Conservation (phyloP, 768 basidiomycete species). For the Suillus placidus region DNA sequence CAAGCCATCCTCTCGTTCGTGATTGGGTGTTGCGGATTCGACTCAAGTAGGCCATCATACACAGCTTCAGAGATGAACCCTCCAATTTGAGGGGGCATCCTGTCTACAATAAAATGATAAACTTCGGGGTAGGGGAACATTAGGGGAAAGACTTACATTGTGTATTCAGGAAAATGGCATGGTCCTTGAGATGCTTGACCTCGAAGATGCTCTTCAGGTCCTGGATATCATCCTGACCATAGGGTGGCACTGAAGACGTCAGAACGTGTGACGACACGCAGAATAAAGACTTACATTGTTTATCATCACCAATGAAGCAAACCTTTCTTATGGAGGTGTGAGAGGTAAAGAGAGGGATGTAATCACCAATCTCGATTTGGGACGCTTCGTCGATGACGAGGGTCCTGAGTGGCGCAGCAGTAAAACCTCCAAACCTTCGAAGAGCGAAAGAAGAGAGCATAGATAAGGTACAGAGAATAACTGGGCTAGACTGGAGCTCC, state of each 20-base stretch:
- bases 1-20: slow-evolving; percentile 49
- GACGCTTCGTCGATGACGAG: slow-evolving; percentile 68
- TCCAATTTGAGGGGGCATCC: slow-evolving; percentile 84
- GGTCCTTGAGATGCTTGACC: slow-evolving; percentile 54
- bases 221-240: slow-evolving; percentile 69
- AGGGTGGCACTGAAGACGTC: slow-evolving; percentile 66
- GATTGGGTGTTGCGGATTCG: slow-evolving; percentile 52
- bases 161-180: slow-evolving; percentile 61
- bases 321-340: slow-evolving; percentile 47
- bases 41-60: slow-evolving; percentile 64
- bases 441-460: slow-evolving; percentile 60
- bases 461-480: slow-evolving; percentile 75
- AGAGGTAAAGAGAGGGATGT: slow-evolving; percentile 44
- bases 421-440: slow-evolving; percentile 24
- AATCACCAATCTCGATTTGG: slow-evolving; percentile 61
- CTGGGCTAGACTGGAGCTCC: slow-evolving; percentile 44
- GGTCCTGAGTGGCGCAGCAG: slow-evolving; percentile 43
- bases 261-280: slow-evolving; percentile 32
- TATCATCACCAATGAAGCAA: slow-evolving; percentile 68
- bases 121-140: slow-evolving; percentile 7
- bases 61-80: slow-evolving; percentile 67
- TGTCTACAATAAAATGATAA: slow-evolving; percentile 48
- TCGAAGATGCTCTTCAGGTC: slow-evolving; percentile 80
- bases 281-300: slow-evolving; percentile 51
- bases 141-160: slow-evolving; percentile 58